A percentile compares a stretch with the other conserved stretches of the same genome.
Evolutionary conservation across 2,329 filamentous ascomycete species (phyloP).

Genomic region (Fusarium keratoplasticum): DNA sequence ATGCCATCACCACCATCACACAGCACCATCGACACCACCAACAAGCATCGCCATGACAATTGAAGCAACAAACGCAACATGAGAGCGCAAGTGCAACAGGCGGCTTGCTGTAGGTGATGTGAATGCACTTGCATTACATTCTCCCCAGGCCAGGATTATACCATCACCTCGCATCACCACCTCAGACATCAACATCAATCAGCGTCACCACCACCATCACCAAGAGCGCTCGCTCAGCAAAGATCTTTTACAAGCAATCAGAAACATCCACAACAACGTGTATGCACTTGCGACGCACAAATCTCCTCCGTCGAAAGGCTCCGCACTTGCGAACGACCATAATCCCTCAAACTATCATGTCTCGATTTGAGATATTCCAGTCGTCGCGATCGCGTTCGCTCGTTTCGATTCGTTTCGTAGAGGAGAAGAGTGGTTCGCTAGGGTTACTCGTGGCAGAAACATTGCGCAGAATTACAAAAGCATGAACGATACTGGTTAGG

Average conservation of each 20-base stretch:
- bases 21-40: neutral
- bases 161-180: neutral
- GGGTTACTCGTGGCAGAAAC: neutral
- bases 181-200: neutral
- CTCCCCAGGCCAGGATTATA: neutral
- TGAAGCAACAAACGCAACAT: neutral
- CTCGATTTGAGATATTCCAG: neutral
- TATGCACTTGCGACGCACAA: neutral
- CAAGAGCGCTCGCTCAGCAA: neutral
- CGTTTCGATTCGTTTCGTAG: neutral
- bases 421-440: neutral
- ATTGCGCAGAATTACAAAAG: neutral
- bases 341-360: neutral
- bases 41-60: neutral
- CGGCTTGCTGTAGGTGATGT: neutral
- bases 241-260: neutral
- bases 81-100: neutral
- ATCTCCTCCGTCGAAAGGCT: neutral
- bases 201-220: neutral
- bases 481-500: neutral
- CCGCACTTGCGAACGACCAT: neutral
- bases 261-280: neutral
- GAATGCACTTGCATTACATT: slow-evolving; percentile 15
- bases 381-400: neutral
- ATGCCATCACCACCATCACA: slow-evolving; percentile 10